Conservation (phyloP, 108 stramenopile genomes). For the Nitzschia sp. region DNA sequence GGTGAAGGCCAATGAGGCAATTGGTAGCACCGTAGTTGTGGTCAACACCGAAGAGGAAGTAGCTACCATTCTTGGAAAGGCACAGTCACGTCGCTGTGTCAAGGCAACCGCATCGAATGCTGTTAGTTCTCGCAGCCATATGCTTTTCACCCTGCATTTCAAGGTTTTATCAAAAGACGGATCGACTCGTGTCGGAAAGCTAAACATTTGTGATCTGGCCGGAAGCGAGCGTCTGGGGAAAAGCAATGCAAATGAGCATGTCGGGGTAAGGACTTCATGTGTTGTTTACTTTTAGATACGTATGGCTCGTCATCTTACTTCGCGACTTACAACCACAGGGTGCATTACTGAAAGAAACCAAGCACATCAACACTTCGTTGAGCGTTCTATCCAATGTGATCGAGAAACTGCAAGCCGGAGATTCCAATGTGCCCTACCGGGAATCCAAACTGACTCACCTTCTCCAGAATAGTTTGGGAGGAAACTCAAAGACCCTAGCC, state of each 20-base stretch:
- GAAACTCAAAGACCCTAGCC: conserved; percentile 89
- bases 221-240: conserved; percentile 91
- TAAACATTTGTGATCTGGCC: conserved; percentile 89
- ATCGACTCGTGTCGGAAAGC: conserved; percentile 54
- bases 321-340: conserved; percentile 30
- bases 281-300: background rate
- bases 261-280: conserved; percentile 14
- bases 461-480: conserved; percentile 80
- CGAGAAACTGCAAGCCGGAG: conserved; percentile 77
- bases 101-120: conserved; percentile 88
- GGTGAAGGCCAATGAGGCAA: conserved; percentile 64
- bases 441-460: conserved; percentile 94
- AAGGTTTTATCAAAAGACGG: conserved; percentile 53
- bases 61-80: conserved; percentile 49
- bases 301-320: background rate
- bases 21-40: conserved; percentile 59
- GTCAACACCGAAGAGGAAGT: conserved; percentile 55
- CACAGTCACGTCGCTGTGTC: conserved; percentile 73
- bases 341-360: conserved; percentile 76
- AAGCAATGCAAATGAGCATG: conserved; percentile 71
- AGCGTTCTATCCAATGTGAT: conserved; percentile 79
- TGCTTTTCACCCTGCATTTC: conserved; percentile 85
- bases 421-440: conserved; percentile 87
- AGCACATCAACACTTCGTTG: conserved; percentile 87
- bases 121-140: conserved; percentile 79